Evolutionary conservation across 495 filamentous ascomycete genomes (phyloP).

Genomic region (Hypoxylon trugodes): DNA sequence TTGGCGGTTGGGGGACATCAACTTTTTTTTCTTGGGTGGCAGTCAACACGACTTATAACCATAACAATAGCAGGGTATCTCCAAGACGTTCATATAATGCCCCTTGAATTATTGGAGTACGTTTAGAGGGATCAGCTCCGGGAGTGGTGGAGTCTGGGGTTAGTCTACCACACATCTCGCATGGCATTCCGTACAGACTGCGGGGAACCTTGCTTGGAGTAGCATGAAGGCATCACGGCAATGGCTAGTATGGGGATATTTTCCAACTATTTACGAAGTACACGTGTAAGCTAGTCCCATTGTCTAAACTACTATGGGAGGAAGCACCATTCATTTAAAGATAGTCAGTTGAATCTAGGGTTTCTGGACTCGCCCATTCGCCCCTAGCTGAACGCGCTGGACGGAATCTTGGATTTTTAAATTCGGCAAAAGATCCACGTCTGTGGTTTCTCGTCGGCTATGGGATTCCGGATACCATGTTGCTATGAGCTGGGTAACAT

Average conservation of each 20-base stretch:
- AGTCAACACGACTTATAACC: constrained; percentile 18
- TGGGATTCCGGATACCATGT: no score
- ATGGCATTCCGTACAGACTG: constrained; percentile 13
- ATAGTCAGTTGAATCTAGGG: background rate
- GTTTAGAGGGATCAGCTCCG: background rate
- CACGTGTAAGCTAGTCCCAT: background rate
- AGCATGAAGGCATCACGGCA: constrained; percentile 39
- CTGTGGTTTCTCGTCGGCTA: no score
- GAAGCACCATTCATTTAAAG: background rate
- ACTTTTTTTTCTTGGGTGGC: background rate
- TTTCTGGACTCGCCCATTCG: background rate
- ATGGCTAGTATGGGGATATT: constrained; percentile 1
- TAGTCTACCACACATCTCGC: constrained; percentile 12
- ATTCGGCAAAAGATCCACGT: constrained; percentile 1
- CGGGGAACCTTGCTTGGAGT: constrained; percentile 37
- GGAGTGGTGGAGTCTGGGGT: constrained; percentile 2
- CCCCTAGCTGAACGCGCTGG: background rate
- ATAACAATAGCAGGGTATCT: constrained; percentile 7
- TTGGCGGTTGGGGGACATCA: background rate
- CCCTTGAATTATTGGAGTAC: constrained; percentile 10
- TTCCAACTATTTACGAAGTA: constrained; percentile 8
- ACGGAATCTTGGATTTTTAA: background rate
- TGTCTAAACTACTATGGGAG: background rate
- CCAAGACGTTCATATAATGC: constrained; percentile 6
- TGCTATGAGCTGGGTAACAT: no score